phyloP scores from a whole-genome alignment of 2,329 filamentous ascomycete genomes.

The Colletotrichum navitas region DNA sequence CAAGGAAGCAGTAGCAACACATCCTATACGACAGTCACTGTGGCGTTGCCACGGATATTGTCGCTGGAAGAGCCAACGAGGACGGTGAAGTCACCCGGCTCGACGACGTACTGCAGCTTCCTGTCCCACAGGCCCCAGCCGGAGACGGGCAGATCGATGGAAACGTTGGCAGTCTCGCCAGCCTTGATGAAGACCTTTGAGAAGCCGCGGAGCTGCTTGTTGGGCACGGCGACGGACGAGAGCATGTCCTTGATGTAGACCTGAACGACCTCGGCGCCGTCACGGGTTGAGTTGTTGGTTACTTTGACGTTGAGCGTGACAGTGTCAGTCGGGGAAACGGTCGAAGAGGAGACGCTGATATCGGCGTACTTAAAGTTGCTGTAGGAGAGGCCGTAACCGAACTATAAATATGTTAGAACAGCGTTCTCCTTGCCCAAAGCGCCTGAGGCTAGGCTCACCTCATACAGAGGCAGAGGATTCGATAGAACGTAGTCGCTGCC shows the following conservation, averaged over 20 bases:
- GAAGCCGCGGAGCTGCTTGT: constrained; percentile 75
- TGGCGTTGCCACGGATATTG: constrained; percentile 68
- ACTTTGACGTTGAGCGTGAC: constrained; percentile 72
- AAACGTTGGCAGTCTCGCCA: constrained; percentile 67
- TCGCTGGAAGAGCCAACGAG: constrained; percentile 71
- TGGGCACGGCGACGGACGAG: constrained; percentile 73
- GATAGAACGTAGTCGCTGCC: constrained; percentile 75
- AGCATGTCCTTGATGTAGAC: constrained; percentile 75
- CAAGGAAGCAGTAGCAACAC: background rate
- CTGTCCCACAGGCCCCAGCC: constrained; percentile 69
- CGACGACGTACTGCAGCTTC: constrained; percentile 79
- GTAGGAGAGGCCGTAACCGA: constrained; percentile 77
- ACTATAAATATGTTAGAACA: constrained; percentile 52
- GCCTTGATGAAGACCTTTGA: constrained; percentile 73
- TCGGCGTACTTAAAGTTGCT: constrained; percentile 72
- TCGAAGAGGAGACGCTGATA: constrained; percentile 62
- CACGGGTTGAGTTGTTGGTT: constrained; percentile 68
- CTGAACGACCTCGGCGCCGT: constrained; percentile 77
- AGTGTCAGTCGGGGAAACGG: constrained; percentile 61
- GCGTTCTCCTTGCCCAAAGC: background rate
- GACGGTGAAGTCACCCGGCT: constrained; percentile 76
- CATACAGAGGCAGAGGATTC: constrained; percentile 70
- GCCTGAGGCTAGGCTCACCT: constrained; percentile 42
- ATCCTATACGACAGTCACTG: constrained; percentile 61
- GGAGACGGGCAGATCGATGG: constrained; percentile 67